Base-by-base conservation (phyloP, 306 rosid genomes). In the Datisca glomerata region DNA sequence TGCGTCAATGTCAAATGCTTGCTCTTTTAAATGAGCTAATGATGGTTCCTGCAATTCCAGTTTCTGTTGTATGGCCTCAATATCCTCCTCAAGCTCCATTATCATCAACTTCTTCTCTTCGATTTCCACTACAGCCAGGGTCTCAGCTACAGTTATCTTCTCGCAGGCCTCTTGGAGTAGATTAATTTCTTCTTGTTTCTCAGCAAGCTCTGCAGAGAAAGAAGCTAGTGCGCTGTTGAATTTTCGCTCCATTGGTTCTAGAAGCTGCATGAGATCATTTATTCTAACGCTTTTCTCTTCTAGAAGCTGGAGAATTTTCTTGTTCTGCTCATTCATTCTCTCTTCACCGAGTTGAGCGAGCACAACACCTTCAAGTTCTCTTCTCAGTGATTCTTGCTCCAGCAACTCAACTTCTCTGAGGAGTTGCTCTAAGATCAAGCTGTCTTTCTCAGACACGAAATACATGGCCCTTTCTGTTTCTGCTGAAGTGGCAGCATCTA, bases 81-180 rank as follows among this genome's bases (percentile, higher is more conserved):
- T 52, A 42, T 77, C 71, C 17, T 65, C 74, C 55, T 85, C 85
- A 23, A 85, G 85, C 60, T 80, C 82, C 39, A 6, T 41, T 31
- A 71, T 29, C 75, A 72, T 70, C 51, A 74, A 57, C 53, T 80
- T 80, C 47, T 74, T 80, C 64, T 71, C 93, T 65, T 80, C 85
- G 24, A 55, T 63, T 67, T 80, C 85, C 29, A 69, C 32, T 7
- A 54, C 56, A 36, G 85, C 75, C 56, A 72, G 43, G 66, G 72
- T 28, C 65, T 80, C 74, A 21, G 76, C 79, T 51, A 71, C 59
- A 21, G 69, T 45, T 47, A 70, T 70, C 56, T 34, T 61, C 61
- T 78, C 83, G 70, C 79, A 78, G 45, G 70, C 73, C 42, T 72
- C 75, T 18, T 66, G 66, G 33, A 70, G 45, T 40, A 62, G 65